These are phyloP conservation scores for Coemansia sp. DNA, from an alignment of 192 early-diverging fungal species.

Conservation along the genomic window DNA sequence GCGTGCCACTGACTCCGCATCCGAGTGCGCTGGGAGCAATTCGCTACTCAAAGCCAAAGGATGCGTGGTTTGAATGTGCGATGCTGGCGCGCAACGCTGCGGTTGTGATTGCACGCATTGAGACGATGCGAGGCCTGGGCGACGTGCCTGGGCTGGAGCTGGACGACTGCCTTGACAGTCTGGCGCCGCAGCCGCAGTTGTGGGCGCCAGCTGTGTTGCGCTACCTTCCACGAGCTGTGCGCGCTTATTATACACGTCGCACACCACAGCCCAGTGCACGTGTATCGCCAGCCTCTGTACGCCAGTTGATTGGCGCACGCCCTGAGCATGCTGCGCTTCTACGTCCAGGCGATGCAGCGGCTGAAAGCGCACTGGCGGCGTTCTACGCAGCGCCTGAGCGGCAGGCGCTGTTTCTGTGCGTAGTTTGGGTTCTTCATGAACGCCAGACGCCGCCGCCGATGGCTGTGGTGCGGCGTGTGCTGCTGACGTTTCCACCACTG, in stretches of 20 bases:
- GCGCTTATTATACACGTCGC: slow-evolving; percentile 36
- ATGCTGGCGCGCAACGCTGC: slow-evolving; percentile 54
- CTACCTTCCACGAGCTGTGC: slow-evolving; percentile 36
- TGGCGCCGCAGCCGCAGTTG: slow-evolving; percentile 31
- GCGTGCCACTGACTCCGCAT: slow-evolving; percentile 45
- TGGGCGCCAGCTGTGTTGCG: slow-evolving; percentile 50
- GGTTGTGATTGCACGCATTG: slow-evolving; percentile 52
- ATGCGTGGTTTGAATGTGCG: slow-evolving; percentile 53
- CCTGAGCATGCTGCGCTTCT: slow-evolving; percentile 36
- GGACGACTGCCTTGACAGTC: slow-evolving; percentile 44
- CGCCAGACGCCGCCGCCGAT: slow-evolving; percentile 24
- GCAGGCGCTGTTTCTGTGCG: slow-evolving; percentile 66
- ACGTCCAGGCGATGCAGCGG: slow-evolving; percentile 5
- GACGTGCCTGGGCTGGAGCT: slow-evolving; percentile 42
- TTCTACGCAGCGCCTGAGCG: slow-evolving; percentile 62
- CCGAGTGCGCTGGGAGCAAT: slow-evolving; percentile 25
- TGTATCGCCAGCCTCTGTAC: slow-evolving; percentile 20
- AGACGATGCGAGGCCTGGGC: slow-evolving; percentile 47
- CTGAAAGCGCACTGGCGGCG: slow-evolving; percentile 41
- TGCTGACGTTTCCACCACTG: slow-evolving; percentile 68
- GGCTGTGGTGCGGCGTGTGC: slow-evolving; percentile 60
- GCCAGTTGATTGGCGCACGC: slow-evolving; percentile 22
- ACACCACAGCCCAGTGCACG: slow-evolving; percentile 7
- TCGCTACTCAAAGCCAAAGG: slow-evolving; percentile 40
- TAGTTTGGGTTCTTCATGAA: slow-evolving; percentile 62